A percentile compares a stretch with the other conserved stretches of the same genome.
These are phyloP conservation scores for Fusarium mangiferae DNA, from an alignment of 2,329 filamentous ascomycete species.

Conservation along the genomic window DNA sequence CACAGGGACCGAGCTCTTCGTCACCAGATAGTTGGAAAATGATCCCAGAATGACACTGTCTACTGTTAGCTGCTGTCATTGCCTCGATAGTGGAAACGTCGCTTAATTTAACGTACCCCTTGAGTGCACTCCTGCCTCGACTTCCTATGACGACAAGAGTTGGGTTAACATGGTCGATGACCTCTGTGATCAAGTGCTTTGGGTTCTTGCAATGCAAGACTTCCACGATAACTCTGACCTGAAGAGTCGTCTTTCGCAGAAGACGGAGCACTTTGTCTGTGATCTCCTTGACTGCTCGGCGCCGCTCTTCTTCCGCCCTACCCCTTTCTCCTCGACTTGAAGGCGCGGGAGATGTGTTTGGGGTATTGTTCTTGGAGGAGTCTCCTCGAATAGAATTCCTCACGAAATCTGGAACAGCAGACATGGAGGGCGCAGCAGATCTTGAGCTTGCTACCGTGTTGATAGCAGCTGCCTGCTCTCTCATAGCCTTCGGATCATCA, in stretches of 20 bases:
- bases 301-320: constrained; percentile 80
- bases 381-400: constrained; percentile 46
- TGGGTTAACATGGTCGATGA: constrained; percentile 92
- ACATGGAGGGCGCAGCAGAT: constrained; percentile 45
- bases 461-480: constrained; percentile 78
- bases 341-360: constrained; percentile 60
- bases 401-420: constrained; percentile 49
- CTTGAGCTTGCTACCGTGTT: constrained; percentile 67
- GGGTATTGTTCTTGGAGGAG: constrained; percentile 48
- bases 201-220: constrained; percentile 99
- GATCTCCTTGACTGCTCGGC: constrained; percentile 83
- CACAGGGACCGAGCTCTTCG: constrained; percentile 94
- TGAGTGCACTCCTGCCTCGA: constrained; percentile 88
- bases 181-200: constrained; percentile 94
- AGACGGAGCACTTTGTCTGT: constrained; percentile 86
- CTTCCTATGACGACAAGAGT: constrained; percentile 95
- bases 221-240: constrained; percentile 93
- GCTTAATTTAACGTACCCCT: constrained; percentile 74
- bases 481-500: constrained; percentile 79
- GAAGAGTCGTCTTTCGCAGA: constrained; percentile 88
- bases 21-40: constrained; percentile 97
- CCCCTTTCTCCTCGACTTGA: constrained; percentile 61
- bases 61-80: constrained; percentile 45
- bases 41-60: constrained; percentile 89
- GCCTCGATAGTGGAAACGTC: not conserved